These are phyloP conservation scores for Durusdinium trenchii DNA, from an alignment of 73 alveolate species.

Conservation along the genomic window DNA sequence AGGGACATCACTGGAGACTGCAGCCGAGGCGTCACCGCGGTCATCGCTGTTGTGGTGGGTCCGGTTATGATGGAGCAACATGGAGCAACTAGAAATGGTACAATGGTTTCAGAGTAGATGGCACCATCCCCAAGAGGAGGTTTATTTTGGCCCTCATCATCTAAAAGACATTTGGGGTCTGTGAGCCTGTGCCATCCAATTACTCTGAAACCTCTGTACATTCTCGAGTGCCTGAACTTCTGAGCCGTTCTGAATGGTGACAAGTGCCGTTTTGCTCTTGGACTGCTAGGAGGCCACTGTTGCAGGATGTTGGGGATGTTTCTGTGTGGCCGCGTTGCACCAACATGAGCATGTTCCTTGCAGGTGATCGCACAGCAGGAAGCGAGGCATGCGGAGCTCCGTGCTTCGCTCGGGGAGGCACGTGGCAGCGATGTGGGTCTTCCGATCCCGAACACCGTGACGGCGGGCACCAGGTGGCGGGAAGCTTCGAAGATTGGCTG, in stretches of 20 bases:
- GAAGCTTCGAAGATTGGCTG: constrained; percentile 42
- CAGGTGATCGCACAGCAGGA: too few relatives aligned
- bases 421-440: neutral
- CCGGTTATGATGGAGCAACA: neutral
- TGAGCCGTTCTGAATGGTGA: too few relatives aligned
- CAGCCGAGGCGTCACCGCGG: neutral
- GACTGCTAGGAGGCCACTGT: too few relatives aligned
- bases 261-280: too few relatives aligned
- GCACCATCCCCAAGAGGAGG: neutral
- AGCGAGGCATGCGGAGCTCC: too few relatives aligned
- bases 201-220: neutral
- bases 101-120: neutral
- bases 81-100: neutral
- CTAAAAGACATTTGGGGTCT: neutral
- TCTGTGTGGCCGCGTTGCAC: too few relatives aligned
- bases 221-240: too few relatives aligned
- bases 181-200: neutral
- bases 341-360: too few relatives aligned
- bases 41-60: neutral
- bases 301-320: too few relatives aligned
- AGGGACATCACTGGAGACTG: constrained; percentile 33
- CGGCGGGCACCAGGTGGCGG: neutral
- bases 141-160: too few relatives aligned
- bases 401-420: neutral
- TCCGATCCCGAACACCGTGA: neutral